Conservation (phyloP, 306 rosid genomes). For the Mucuna pruriens region DNA sequence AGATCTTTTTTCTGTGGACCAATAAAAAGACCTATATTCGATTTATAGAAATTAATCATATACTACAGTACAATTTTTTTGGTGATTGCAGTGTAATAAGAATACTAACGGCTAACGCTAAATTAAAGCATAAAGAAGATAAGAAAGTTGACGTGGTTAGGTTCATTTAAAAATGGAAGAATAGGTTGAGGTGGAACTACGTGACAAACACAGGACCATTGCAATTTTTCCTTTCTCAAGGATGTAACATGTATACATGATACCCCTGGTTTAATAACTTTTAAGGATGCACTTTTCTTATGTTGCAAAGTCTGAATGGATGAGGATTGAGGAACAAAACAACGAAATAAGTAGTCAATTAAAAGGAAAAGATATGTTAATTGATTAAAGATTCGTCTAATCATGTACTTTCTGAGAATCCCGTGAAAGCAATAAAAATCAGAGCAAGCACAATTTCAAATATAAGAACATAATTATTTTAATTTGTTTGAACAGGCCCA, state of each 20-base stretch:
- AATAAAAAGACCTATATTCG: too few species aligned
- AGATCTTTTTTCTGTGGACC: too few species aligned
- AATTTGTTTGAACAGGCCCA: too few species aligned
- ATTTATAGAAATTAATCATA: too few species aligned
- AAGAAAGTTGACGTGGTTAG: not conserved
- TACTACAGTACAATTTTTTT: too few species aligned
- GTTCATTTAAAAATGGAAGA: not conserved
- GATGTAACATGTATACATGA: not conserved
- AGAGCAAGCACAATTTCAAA: too few species aligned
- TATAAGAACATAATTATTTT: too few species aligned
- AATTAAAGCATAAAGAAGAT: not conserved
- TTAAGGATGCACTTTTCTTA: not conserved
- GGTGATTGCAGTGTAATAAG: not conserved
- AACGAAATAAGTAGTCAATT: not conserved
- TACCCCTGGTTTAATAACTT: not conserved
- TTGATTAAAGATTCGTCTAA: not conserved
- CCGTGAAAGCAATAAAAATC: not conserved
- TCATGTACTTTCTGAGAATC: not conserved
- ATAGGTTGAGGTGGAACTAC: not conserved
- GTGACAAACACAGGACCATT: not conserved
- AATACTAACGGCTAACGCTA: not conserved
- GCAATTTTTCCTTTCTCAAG: not conserved
- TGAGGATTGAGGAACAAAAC: conserved; percentile 1
- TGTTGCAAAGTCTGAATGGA: not conserved
- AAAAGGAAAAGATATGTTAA: not conserved